phyloP scores from a whole-genome alignment of 1,284 basidiomycete genomes.

The Jaminaea rosea region DNA sequence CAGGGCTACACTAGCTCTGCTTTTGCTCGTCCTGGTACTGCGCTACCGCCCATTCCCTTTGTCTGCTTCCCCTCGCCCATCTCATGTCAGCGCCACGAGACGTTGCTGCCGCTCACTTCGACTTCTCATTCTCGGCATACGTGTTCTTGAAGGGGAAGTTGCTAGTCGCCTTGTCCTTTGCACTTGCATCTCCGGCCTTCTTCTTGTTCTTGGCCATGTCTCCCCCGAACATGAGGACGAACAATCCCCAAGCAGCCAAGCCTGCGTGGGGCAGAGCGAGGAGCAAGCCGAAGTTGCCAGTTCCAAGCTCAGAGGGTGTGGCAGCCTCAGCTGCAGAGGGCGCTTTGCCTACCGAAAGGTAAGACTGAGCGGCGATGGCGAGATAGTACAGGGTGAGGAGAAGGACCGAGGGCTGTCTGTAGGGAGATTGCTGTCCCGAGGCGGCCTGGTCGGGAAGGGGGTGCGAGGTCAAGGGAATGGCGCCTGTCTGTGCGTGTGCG shows the following conservation, averaged over 20 bases:
- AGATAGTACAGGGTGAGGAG: conserved; percentile 19
- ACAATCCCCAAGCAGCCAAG: conserved; percentile 21
- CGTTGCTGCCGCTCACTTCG: neutral
- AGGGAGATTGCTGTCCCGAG: conserved; percentile 13
- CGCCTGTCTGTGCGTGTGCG: conserved; percentile 6
- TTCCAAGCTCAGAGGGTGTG: conserved; percentile 14
- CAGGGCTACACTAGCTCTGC: too few relatives aligned
- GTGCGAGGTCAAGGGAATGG: conserved; percentile 18
- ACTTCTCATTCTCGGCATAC: conserved; percentile 3
- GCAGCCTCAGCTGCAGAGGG: neutral
- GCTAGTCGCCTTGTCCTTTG: conserved; percentile 47
- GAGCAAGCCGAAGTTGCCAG: conserved; percentile 18
- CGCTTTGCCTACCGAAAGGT: conserved; percentile 7
- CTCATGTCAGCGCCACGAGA: too few relatives aligned
- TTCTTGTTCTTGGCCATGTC: conserved; percentile 21
- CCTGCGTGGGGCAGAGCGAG: conserved; percentile 10
- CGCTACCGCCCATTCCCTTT: too few relatives aligned
- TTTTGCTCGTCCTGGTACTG: too few relatives aligned
- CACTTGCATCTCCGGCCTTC: conserved; percentile 13
- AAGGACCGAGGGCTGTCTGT: conserved; percentile 18
- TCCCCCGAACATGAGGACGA: conserved; percentile 23
- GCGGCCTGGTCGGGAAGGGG: conserved; percentile 16
- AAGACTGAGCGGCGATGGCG: conserved; percentile 15
- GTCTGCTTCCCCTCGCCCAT: too few relatives aligned
- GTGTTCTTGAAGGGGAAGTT: conserved; percentile 21